Base-by-base conservation (phyloP, 2,329 filamentous ascomycete species). In the Scopulariopsis brevicaulis region DNA sequence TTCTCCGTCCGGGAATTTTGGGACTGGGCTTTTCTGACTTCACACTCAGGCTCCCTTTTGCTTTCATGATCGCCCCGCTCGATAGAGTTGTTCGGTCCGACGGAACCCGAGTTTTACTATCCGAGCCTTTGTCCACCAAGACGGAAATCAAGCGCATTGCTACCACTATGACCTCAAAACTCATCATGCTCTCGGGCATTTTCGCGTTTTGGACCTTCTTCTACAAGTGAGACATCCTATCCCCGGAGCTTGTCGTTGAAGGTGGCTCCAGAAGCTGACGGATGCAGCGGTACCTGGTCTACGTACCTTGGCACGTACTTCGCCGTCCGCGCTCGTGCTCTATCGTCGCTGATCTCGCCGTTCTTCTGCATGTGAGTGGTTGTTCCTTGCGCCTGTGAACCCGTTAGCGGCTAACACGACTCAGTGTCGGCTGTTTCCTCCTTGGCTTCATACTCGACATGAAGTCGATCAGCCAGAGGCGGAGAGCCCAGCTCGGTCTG, bases 131-230 rank as follows among this genome's bases (percentile, higher is more conserved):
- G 14, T 63, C 64, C 2, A 73, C 70, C 37, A 74, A 72, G 61
- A 61, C 66, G 63, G 70, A 76, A 58, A 64, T 73, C 28, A 72
- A 69, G 61, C 70, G 67, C 54, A 75, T 76, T 62, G 67, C 61
- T 51, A 66, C 67, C 57, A 76, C 70, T 18, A 65, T 70, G 58
- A 65, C 67, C 15, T 72, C 70, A 0, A 72, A 69, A 50, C 69
- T 76, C 3, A 73, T 74, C 53, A 14, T 74, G 14, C 66, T 70
- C 15, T 71, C 70, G 0, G 62, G 67, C 6, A 59, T 74, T 4
- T 76, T 73, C 73, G 73, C 73, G 2, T 57, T 76, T 20, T 76
- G 74, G 73, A 75, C 73, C 0, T 76, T 76, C 62, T 76, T 76
- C 63, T 76, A 76, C 58, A 65, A 65, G 69, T 68, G 60, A 34